Base-by-base conservation (phyloP, 2,329 filamentous ascomycete genomes). In the Fusarium sp. region DNA sequence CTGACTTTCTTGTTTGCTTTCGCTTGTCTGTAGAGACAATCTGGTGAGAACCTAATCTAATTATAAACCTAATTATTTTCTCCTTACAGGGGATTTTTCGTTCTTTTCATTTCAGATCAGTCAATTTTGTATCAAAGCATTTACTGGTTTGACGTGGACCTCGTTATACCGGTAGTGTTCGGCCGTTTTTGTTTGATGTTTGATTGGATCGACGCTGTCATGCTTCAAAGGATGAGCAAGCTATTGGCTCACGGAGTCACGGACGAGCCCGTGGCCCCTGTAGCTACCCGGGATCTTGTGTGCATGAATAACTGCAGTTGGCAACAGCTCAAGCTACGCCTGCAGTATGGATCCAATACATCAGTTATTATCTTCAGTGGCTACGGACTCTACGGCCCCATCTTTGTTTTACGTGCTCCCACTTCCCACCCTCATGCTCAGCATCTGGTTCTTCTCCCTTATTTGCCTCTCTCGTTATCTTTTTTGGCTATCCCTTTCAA, bases 231-330 rank as follows among this genome's bases (percentile, higher is more conserved):
- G 15, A 37, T 48, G 37, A 52, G 50, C 45, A 46, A 53, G 40
- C 64, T 48, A 72, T 72, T 74, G 71, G 71, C 49, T 71, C 42
- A 57, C 58, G 57, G 60, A 58, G 58, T 71, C 42, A 54, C 58
- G 57, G 60, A 58, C 60, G 56, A 60, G 58, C 46, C 64, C 57
- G 27, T 33, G 26, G 27, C 59, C 56, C 65, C 54, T 64, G 56
- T 60, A 44, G 30, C 10, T 17, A 41, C 61, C 66, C 46, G 45
- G 62, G 67, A 61, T 68, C 54, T 64, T 61, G 41, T 50, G 48
- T 49, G 41, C 64, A 67, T 67, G 63, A 62, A 50, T 62, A 35
- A 56, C 27, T 55, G 20, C 53, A 56, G 53, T 27, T 48, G 53
- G 10, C 10, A 30, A 44, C 53, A 46, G 49, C 50, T 52, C 48